These are phyloP conservation scores for Incumbomyces lentus DNA, from an alignment of 2,329 filamentous ascomycete genomes.

Conservation along the genomic window DNA sequence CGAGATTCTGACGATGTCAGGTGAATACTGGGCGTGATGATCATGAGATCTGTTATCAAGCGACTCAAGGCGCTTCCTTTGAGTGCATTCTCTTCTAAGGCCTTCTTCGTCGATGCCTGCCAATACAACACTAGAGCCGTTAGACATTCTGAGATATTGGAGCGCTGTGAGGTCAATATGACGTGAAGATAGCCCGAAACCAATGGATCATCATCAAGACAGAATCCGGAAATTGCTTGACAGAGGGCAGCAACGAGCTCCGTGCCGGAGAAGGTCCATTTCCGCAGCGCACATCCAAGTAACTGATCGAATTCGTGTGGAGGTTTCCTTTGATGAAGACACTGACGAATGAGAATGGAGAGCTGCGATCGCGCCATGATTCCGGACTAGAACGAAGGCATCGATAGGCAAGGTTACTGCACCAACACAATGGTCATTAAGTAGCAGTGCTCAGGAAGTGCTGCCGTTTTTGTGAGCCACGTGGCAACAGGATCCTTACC, in stretches of 20 bases:
- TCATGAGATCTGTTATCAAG: constrained; percentile 7
- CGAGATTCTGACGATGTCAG: background rate
- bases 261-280: constrained; percentile 9
- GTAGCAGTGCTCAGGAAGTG: too few relatives aligned
- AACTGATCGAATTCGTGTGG: constrained; percentile 13
- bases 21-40: background rate
- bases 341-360: constrained; percentile 15
- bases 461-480: too few relatives aligned
- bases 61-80: background rate
- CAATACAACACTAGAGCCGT: background rate
- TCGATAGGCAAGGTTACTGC: too few relatives aligned
- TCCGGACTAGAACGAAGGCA: background rate
- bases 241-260: constrained; percentile 14
- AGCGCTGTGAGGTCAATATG: constrained; percentile 9
- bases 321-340: constrained; percentile 14
- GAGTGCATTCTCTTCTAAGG: background rate
- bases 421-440: too few relatives aligned
- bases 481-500: too few relatives aligned
- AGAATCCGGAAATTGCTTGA: constrained; percentile 15
- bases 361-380: constrained; percentile 27
- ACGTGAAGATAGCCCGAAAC: constrained; percentile 18
- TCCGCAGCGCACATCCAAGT: constrained; percentile 3
- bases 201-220: constrained; percentile 17
- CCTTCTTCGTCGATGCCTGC: background rate
- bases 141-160: constrained; percentile 11